Base-by-base conservation (phyloP, 73 alveolate species). In the Paramecium caudatum region DNA sequence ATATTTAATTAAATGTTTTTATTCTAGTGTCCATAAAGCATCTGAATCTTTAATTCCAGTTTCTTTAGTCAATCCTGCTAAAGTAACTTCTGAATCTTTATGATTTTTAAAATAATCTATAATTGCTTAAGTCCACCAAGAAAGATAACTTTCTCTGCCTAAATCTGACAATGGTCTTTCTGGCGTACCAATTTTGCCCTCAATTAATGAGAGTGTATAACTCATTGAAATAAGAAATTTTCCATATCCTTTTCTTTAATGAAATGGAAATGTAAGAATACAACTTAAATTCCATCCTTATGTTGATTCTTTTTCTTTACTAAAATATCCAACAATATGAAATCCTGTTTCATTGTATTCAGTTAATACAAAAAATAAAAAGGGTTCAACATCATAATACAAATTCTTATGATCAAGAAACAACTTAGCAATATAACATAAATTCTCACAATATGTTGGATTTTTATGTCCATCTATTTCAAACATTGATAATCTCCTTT, bases 171-270 rank as follows among this genome's bases (percentile, higher is more conserved):
- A 90, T 10, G 99, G 99, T 47, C 95, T 91, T 82, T 97, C 99
- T 2, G 99, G 99, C 2, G 98, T 92, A n/a, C 99, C 99, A 16
- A 69, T 70, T 82, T 88, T 94, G 9, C 94, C 94, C 93, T 97
- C 99, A 27, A 82, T 90, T 41, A 62, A 74, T 9, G 97, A 84
- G 47, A 98, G 91, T 87, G 93, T 96, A 94, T 98, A 98, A 25
- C 99, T 96, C 91, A 98, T 96, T 30, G 95, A 97, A 36, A 98
- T 97, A 65, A 98, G 91, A 88, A 98, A 98, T 90, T 98, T 98
- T 19, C 99, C 99, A 94, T 96, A 98, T 33, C 99, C 99, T 91
- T 97, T 96, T 61, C 99, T 94, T 94, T 98, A 96, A 88, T 93
- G 96, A 69, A 95, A 95, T 25, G 99, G 99, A 95, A 98, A 63